Evolutionary conservation across 1,284 basidiomycete genomes (phyloP).

Genomic region (Boletus sp.): DNA sequence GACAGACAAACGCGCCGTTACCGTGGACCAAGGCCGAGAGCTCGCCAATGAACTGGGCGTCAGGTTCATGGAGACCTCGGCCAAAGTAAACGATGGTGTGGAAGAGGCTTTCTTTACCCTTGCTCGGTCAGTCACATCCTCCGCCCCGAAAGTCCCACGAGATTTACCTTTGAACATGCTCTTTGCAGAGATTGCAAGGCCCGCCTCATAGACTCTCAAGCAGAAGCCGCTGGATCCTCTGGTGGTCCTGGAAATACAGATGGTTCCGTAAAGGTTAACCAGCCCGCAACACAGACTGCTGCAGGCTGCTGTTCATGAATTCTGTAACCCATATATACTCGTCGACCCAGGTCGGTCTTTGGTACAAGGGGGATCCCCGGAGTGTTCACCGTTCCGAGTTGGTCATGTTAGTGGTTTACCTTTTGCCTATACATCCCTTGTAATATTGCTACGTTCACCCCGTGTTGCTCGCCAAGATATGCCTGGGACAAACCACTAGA

Average conservation of each 20-base stretch:
- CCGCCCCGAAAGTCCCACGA: not conserved
- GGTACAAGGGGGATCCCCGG: slow-evolving; percentile 4
- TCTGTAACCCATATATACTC: slow-evolving; percentile 8
- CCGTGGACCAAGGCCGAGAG: slow-evolving; percentile 78
- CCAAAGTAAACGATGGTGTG: slow-evolving; percentile 96
- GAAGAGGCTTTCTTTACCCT: slow-evolving; percentile 99
- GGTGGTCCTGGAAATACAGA: slow-evolving; percentile 42
- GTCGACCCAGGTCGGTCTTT: slow-evolving; percentile 2
- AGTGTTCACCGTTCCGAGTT: slow-evolving; percentile 8
- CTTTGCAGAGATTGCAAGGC: slow-evolving; percentile 87
- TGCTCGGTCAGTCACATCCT: slow-evolving; percentile 74
- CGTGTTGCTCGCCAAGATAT: not conserved
- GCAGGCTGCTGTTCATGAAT: slow-evolving; percentile 57
- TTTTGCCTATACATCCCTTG: slow-evolving; percentile 16
- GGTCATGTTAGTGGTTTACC: slow-evolving; percentile 14
- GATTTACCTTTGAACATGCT: not conserved
- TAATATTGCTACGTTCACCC: slow-evolving; percentile 19
- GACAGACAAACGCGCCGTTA: slow-evolving; percentile 93
- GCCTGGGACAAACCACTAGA: not conserved
- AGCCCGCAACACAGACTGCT: slow-evolving; percentile 43
- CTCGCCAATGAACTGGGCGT: slow-evolving; percentile 88
- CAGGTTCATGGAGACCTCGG: slow-evolving; percentile 96
- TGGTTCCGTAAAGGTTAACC: slow-evolving; percentile 64
- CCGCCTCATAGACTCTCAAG: slow-evolving; percentile 92
- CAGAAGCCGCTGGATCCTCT: slow-evolving; percentile 52